These are phyloP conservation scores for Aspergillus ellipticus DNA, from an alignment of 495 filamentous ascomycete genomes.

Conservation along the genomic window DNA sequence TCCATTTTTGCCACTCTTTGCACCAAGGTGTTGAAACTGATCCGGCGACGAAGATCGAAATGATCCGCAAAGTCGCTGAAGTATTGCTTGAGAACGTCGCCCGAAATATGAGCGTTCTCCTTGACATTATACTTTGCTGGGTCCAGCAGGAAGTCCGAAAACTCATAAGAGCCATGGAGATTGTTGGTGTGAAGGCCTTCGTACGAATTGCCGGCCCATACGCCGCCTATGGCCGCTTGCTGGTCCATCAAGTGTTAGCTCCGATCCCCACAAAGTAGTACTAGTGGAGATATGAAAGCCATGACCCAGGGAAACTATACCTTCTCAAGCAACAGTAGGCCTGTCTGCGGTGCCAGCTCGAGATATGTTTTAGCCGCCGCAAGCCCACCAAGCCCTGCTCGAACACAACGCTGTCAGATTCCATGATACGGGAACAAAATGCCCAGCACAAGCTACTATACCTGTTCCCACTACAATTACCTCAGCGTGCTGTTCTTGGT, in stretches of 20 bases:
- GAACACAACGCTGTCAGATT: background rate
- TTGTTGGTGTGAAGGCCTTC: constrained; percentile 15
- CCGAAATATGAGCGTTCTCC: constrained; percentile 12
- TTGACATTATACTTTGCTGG: constrained; percentile 5
- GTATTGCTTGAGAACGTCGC: constrained; percentile 14
- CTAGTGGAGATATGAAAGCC: background rate
- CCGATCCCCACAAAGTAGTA: no score
- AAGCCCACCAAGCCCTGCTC: constrained; percentile 19
- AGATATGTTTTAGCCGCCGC: constrained; percentile 31
- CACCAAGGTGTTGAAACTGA: constrained; percentile 20
- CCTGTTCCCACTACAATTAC: background rate
- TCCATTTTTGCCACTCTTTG: constrained; percentile 4
- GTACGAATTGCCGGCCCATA: constrained; percentile 24
- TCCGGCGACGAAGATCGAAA: constrained; percentile 20
- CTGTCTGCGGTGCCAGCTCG: constrained; percentile 19
- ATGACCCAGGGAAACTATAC: background rate
- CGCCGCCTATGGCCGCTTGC: constrained; percentile 25
- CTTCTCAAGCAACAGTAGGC: constrained; percentile 23
- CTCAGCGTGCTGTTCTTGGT: background rate
- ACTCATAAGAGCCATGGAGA: constrained; percentile 21
- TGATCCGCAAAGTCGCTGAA: constrained; percentile 22
- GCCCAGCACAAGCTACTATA: background rate
- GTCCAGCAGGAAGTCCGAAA: constrained; percentile 22
- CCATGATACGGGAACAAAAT: background rate
- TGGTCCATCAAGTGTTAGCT: background rate